phyloP scores from a whole-genome alignment of 495 filamentous ascomycete species.

The Penicillium pancosmium region DNA sequence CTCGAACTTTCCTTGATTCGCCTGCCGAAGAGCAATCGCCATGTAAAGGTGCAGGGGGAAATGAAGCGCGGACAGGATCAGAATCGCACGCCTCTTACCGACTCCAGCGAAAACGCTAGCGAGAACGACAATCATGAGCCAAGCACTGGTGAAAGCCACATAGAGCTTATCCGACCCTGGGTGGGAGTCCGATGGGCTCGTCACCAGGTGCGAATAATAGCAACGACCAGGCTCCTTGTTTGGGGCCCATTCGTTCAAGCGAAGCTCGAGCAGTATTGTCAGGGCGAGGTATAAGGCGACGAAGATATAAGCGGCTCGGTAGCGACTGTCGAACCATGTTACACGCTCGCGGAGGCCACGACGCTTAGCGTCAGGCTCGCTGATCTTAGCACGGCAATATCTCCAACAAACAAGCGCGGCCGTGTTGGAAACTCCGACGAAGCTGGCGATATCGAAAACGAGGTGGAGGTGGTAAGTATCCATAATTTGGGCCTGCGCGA shows the following conservation, averaged over 20 bases:
- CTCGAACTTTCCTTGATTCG: constrained; percentile 35
- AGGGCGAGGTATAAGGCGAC: constrained; percentile 30
- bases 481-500: constrained; percentile 14
- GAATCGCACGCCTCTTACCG: constrained; percentile 23
- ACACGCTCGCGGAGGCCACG: background rate
- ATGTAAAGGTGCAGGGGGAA: constrained; percentile 43
- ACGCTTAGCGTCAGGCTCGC: constrained; percentile 2
- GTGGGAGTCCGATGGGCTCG: constrained; percentile 21
- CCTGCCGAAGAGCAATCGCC: constrained; percentile 35
- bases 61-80: constrained; percentile 31
- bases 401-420: constrained; percentile 40
- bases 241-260: constrained; percentile 32
- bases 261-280: constrained; percentile 34
- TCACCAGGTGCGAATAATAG: constrained; percentile 31
- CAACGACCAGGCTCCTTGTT: constrained; percentile 27
- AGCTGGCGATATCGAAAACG: constrained; percentile 39
- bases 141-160: constrained; percentile 30
- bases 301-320: constrained; percentile 34
- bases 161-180: constrained; percentile 33
- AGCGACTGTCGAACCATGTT: constrained; percentile 23
- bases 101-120: constrained; percentile 29
- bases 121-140: constrained; percentile 34
- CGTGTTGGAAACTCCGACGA: constrained; percentile 40
- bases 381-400: constrained; percentile 22
- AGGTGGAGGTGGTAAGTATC: constrained; percentile 40